Conservation (phyloP, 169 alveolate genomes). For the Plasmodium knowlesi region DNA sequence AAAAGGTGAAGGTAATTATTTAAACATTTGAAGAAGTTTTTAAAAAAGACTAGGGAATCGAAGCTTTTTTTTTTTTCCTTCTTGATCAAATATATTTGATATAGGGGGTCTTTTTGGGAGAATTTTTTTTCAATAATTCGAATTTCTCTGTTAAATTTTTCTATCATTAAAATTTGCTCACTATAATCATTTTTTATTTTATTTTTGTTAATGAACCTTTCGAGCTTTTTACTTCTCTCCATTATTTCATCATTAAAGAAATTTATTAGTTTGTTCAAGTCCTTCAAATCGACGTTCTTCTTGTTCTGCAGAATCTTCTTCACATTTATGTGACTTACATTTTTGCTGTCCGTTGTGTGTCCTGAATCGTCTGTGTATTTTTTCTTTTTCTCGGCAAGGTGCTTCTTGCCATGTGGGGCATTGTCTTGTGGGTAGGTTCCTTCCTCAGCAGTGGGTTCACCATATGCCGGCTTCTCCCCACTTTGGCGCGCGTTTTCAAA, state of each 20-base stretch:
- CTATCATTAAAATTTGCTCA: slow-evolving; percentile 43
- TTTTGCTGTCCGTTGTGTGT: slow-evolving; percentile 6
- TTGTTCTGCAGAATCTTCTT: slow-evolving; percentile 48
- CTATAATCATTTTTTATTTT: slow-evolving; percentile 67
- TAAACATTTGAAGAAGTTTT: slow-evolving; percentile 68
- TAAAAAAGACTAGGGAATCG: slow-evolving; percentile 44
- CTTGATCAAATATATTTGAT: slow-evolving; percentile 37
- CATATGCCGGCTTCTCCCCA: neutral
- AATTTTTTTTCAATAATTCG: slow-evolving; percentile 4
- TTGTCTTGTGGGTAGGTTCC: neutral
- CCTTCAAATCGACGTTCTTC: slow-evolving; percentile 53
- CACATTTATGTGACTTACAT: slow-evolving; percentile 22
- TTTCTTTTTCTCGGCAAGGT: slow-evolving; percentile 9
- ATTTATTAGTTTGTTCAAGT: slow-evolving; percentile 46
- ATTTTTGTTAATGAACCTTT: slow-evolving; percentile 45
- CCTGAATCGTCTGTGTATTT: neutral
- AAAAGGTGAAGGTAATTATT: slow-evolving; percentile 17
- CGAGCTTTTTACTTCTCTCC: slow-evolving; percentile 46
- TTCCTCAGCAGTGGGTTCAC: neutral
- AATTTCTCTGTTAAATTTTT: slow-evolving; percentile 56
- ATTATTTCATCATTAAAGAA: slow-evolving; percentile 48
- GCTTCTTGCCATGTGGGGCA: neutral
- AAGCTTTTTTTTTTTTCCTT: slow-evolving; percentile 68
- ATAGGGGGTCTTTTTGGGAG: neutral
- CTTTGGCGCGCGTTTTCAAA: neutral